These are phyloP conservation scores for Schizosaccharomyces lindneri DNA, from an alignment of 805 yeast species.

Conservation along the genomic window DNA sequence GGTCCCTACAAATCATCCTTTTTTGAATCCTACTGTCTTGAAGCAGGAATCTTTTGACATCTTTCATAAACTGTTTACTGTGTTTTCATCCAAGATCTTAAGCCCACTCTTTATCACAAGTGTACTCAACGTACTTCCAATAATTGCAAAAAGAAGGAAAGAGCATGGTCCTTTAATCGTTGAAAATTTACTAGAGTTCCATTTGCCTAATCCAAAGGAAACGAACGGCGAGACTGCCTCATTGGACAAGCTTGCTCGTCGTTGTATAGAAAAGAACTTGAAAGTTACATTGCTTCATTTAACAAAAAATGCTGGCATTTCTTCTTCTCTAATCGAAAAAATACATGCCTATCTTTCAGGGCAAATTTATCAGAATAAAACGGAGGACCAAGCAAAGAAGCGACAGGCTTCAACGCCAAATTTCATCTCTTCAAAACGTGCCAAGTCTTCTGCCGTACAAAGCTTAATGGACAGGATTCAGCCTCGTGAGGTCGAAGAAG, in stretches of 20 bases:
- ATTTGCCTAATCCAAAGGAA: slow-evolving; percentile 11
- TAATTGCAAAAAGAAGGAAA: slow-evolving; percentile 42
- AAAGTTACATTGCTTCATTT: slow-evolving; percentile 9
- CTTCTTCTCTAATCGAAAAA: neutral
- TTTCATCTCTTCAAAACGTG: neutral
- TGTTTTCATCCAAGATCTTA: slow-evolving; percentile 30
- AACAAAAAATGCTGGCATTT: neutral
- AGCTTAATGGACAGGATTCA: neutral
- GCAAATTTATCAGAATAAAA: neutral
- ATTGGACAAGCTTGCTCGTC: slow-evolving; percentile 23
- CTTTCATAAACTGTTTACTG: slow-evolving; percentile 36
- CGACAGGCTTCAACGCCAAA: neutral
- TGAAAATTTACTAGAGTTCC: slow-evolving; percentile 34
- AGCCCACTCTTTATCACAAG: slow-evolving; percentile 36
- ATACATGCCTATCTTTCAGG: neutral
- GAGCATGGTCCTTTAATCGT: slow-evolving; percentile 30
- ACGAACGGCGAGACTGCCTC: slow-evolving; percentile 6
- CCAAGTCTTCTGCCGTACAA: neutral
- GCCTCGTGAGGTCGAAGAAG: neutral
- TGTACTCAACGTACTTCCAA: slow-evolving; percentile 35
- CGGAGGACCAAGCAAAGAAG: neutral
- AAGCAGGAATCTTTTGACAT: slow-evolving; percentile 50
- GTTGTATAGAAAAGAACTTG: slow-evolving; percentile 38
- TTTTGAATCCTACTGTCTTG: slow-evolving; percentile 27
- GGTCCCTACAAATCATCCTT: slow-evolving; percentile 36